Evolutionary conservation across 2,329 filamentous ascomycete genomes (phyloP).

Genomic region (Nannizziopsis barbatae): DNA sequence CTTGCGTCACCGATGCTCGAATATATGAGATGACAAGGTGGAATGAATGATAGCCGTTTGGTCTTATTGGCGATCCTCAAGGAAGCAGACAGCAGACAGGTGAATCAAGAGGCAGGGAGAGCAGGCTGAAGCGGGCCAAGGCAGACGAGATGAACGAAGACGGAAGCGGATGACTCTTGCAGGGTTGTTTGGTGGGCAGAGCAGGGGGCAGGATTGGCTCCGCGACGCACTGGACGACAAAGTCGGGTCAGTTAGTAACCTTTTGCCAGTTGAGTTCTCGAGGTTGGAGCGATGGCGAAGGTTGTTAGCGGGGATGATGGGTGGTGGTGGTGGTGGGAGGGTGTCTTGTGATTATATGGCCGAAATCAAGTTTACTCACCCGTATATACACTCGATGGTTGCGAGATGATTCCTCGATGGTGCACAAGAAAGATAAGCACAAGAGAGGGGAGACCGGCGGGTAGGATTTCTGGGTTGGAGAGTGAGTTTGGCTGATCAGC

Average conservation of each 20-base stretch:
- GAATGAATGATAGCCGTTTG: neutral
- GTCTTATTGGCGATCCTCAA: conserved; percentile 3
- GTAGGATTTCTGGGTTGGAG: neutral
- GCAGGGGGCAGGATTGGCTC: conserved; percentile 7
- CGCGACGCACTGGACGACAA: neutral
- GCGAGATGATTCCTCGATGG: neutral
- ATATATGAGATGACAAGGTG: too few species aligned
- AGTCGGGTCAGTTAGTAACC: neutral
- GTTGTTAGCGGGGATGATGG: neutral
- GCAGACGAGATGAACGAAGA: neutral
- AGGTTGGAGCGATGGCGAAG: neutral
- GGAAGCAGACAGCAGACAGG: neutral
- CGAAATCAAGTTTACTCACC: neutral
- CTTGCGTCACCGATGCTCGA: too few species aligned
- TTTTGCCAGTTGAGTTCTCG: neutral
- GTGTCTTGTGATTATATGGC: neutral
- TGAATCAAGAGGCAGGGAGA: neutral
- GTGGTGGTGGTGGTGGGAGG: neutral
- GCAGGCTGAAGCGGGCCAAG: neutral
- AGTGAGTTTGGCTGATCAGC: conserved; percentile 2
- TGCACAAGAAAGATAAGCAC: neutral
- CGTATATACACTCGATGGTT: neutral
- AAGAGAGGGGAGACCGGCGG: conserved; percentile 2
- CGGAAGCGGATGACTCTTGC: conserved; percentile 8
- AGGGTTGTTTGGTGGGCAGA: neutral